Conservation (phyloP, 805 yeast species). For the Wickerhamiella kurtzmanii region DNA sequence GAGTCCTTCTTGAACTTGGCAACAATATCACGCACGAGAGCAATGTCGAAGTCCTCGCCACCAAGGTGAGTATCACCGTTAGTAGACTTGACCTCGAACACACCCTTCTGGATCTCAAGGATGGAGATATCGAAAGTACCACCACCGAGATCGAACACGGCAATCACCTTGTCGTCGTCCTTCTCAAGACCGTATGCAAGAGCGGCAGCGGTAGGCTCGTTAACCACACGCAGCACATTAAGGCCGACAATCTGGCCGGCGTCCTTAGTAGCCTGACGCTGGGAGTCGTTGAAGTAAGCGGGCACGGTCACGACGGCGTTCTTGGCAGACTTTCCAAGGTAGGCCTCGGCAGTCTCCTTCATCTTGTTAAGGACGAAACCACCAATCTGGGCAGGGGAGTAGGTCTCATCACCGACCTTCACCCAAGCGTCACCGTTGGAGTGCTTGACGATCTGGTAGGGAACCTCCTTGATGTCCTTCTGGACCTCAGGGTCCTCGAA, state of each 20-base stretch:
- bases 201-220: constrained; percentile 91
- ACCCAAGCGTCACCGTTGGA: constrained; percentile 93
- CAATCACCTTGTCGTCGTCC: constrained; percentile 70
- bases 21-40: constrained; percentile 71
- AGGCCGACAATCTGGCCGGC: constrained; percentile 96
- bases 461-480: constrained; percentile 74
- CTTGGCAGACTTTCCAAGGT: constrained; percentile 73
- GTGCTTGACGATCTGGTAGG: constrained; percentile 84
- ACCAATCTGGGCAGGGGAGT: constrained; percentile 93
- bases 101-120: constrained; percentile 94
- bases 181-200: constrained; percentile 89
- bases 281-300: constrained; percentile 82
- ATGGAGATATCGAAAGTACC: constrained; percentile 97
- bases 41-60: constrained; percentile 86
- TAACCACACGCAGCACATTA: constrained; percentile 77
- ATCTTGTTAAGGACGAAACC: constrained; percentile 88
- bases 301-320: constrained; percentile 89
- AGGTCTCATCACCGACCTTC: constrained; percentile 72
- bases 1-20: constrained; percentile 62
- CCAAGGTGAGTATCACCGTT: constrained; percentile 92
- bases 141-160: constrained; percentile 96
- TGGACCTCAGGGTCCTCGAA: constrained; percentile 82
- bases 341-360: constrained; percentile 96
- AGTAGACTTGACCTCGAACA: constrained; percentile 92
- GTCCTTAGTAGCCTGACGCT: constrained; percentile 89